Evolutionary conservation across 2,329 filamentous ascomycete species (phyloP).

Genomic region (Alternaria dauci): DNA sequence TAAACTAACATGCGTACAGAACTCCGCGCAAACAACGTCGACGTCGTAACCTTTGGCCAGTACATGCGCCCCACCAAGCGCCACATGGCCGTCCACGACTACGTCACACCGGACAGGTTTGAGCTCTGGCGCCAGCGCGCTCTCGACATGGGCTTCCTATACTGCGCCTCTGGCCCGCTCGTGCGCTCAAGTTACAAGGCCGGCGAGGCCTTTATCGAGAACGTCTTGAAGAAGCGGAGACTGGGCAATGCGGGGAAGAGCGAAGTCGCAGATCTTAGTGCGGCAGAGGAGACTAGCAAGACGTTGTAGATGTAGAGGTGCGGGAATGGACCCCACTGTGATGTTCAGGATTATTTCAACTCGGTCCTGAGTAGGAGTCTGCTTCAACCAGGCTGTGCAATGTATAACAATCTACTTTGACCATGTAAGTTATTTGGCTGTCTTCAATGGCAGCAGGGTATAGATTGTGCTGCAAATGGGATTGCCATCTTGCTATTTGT

Average conservation of each 20-base stretch:
- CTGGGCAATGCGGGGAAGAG: conserved; percentile 22
- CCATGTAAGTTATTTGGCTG: not conserved
- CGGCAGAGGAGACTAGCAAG: conserved; percentile 10
- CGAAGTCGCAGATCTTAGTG: conserved; percentile 20
- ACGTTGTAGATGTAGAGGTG: not conserved
- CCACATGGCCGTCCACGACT: conserved; percentile 96
- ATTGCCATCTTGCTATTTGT: not conserved
- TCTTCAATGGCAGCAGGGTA: not conserved
- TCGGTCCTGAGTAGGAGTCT: not conserved
- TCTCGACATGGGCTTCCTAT: conserved; percentile 94
- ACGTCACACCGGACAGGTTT: conserved; percentile 89
- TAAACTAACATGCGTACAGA: conserved; percentile 57
- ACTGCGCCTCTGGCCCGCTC: conserved; percentile 91
- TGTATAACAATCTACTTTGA: not conserved
- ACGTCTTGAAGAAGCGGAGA: conserved; percentile 80
- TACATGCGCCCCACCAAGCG: conserved; percentile 99
- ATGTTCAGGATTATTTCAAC: not conserved
- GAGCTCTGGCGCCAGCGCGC: conserved; percentile 91
- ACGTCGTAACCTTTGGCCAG: conserved; percentile 98
- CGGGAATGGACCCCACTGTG: not conserved
- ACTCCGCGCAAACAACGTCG: conserved; percentile 80
- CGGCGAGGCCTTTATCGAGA: conserved; percentile 98
- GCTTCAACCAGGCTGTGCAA: conserved; percentile 11
- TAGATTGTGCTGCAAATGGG: not conserved
- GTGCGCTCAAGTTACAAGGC: conserved; percentile 98